A percentile compares a stretch with the other conserved stretches of the same genome.
Conservation (phyloP, 495 filamentous ascomycete species). For the Cercophora newfieldiana region DNA sequence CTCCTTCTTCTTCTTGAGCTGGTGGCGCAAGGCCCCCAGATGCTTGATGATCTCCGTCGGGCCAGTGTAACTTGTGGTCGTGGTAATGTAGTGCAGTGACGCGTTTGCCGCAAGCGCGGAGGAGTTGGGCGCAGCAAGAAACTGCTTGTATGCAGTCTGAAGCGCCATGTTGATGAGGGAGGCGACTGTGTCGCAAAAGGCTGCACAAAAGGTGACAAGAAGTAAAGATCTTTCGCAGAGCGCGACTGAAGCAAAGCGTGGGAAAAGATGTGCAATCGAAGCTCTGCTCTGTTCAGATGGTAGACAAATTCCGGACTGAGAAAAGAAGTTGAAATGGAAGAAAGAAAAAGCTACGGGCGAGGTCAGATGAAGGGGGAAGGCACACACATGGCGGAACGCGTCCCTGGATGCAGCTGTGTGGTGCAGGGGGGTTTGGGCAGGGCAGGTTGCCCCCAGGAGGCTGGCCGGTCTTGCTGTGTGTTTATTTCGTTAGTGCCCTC, state of each 20-base stretch:
- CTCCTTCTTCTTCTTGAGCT: slow-evolving; percentile 78
- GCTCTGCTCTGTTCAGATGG: neutral
- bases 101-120: slow-evolving; percentile 67
- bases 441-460: slow-evolving; percentile 9
- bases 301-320: neutral
- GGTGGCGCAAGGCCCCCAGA: slow-evolving; percentile 60
- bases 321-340: neutral
- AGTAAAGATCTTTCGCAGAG: neutral
- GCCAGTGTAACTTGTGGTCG: slow-evolving; percentile 71
- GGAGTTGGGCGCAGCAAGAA: slow-evolving; percentile 68
- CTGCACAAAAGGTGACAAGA: neutral
- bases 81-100: slow-evolving; percentile 88
- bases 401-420: slow-evolving; percentile 23
- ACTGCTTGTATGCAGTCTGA: slow-evolving; percentile 66
- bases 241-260: neutral
- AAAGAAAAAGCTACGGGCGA: slow-evolving; percentile 20
- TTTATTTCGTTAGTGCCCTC: slow-evolving; percentile 19
- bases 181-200: neutral
- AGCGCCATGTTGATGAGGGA: slow-evolving; percentile 28
- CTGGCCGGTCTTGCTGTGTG: neutral
- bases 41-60: slow-evolving; percentile 76
- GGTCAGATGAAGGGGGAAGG: slow-evolving; percentile 14
- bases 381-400: slow-evolving; percentile 11
- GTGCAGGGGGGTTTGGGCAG: slow-evolving; percentile 25
- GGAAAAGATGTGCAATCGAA: neutral